Percentiles rank a stretch among this genome's conserved stretches.
Conservation (phyloP, 2,329 filamentous ascomycete species). For the Penicillium sp. region DNA sequence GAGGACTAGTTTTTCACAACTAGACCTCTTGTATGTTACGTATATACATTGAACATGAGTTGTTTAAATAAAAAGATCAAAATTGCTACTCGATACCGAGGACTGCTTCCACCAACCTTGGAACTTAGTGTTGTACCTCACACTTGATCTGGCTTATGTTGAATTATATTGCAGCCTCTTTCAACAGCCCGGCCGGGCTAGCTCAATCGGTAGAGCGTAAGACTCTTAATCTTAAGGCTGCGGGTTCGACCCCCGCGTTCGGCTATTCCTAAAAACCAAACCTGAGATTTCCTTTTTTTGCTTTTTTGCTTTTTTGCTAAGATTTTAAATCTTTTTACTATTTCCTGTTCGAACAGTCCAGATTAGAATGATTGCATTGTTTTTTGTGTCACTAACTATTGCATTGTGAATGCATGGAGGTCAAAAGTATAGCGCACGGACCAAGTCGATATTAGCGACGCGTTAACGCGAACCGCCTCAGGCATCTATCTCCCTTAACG, state of each 20-base stretch:
- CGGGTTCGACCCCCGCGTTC: conserved; percentile 46
- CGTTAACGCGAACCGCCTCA: conserved; percentile 8
- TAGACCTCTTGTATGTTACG: neutral
- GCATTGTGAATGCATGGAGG: neutral
- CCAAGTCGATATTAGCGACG: conserved; percentile 11
- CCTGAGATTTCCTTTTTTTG: conserved; percentile 10
- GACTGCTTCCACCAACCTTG: no score
- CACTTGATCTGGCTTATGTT: neutral
- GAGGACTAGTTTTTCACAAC: conserved; percentile 8
- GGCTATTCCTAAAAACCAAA: conserved; percentile 32
- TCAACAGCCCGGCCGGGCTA: conserved; percentile 40
- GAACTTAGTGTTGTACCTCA: no score
- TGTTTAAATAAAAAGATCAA: neutral
- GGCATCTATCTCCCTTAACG: conserved; percentile 10
- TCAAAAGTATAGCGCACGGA: neutral
- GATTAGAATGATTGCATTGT: neutral
- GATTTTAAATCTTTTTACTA: no score
- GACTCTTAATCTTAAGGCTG: conserved; percentile 34
- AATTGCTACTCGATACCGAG: no score
- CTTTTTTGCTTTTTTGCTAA: neutral
- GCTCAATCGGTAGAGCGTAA: conserved; percentile 50
- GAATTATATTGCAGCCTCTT: rapidly evolving
- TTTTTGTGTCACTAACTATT: neutral
- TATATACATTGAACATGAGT: neutral
- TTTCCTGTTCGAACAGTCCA: neutral